phyloP scores from a whole-genome alignment of 768 basidiomycete genomes.

The Hericium alpestre region DNA sequence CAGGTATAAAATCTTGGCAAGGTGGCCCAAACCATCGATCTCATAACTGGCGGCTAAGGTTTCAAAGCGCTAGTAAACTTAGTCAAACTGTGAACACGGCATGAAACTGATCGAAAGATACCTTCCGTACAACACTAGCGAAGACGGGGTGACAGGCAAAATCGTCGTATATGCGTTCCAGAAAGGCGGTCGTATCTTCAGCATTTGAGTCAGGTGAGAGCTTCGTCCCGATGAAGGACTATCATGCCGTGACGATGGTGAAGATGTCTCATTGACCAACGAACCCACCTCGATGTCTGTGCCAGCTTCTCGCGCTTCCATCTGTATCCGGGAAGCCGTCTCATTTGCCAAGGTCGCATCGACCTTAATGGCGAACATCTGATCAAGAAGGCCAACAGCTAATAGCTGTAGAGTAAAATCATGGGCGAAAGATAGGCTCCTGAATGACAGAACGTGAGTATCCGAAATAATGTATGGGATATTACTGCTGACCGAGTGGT shows the following conservation, averaged over 20 bases:
- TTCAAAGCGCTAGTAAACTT: slow-evolving; percentile 43
- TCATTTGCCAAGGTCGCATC: slow-evolving; percentile 44
- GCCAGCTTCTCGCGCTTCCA: slow-evolving; percentile 54
- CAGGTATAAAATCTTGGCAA: slow-evolving; percentile 57
- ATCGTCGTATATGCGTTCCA: slow-evolving; percentile 10
- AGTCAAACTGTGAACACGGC: slow-evolving; percentile 1
- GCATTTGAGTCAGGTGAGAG: slow-evolving; percentile 19
- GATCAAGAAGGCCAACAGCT: slow-evolving; percentile 43
- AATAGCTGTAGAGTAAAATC: slow-evolving; percentile 49
- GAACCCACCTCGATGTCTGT: slow-evolving; percentile 42
- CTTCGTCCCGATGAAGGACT: slow-evolving; percentile 51
- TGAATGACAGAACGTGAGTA: too few relatives aligned
- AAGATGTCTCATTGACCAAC: slow-evolving; percentile 13
- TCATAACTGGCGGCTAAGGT: slow-evolving; percentile 42
- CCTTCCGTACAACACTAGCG: slow-evolving; percentile 46
- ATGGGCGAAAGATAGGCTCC: slow-evolving; percentile 18
- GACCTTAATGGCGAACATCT: slow-evolving; percentile 36
- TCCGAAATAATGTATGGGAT: too few relatives aligned
- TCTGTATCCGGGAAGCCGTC: slow-evolving; percentile 33
- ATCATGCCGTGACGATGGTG: neutral
- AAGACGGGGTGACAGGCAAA: slow-evolving; percentile 40
- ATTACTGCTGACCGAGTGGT: too few relatives aligned
- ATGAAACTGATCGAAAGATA: slow-evolving; percentile 16
- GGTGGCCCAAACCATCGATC: slow-evolving; percentile 56
- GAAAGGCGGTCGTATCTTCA: slow-evolving; percentile 3